These are phyloP conservation scores for Fraxinus excelsior DNA, from an alignment of 257 asterid genomes.

Conservation along the genomic window DNA sequence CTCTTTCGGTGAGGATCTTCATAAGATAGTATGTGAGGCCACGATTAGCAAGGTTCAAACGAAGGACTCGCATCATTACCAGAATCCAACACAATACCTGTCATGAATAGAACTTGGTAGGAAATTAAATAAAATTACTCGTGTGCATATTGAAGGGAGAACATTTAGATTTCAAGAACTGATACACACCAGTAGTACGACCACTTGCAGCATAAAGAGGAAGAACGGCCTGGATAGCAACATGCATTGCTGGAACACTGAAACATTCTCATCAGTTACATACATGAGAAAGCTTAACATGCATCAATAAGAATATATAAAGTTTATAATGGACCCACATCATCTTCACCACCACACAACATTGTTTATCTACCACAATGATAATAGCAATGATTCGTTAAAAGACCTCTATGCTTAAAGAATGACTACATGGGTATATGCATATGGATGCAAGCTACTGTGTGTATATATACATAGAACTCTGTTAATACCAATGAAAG, in stretches of 20 bases:
- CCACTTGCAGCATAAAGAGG: too few relatives aligned
- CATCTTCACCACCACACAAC: background rate
- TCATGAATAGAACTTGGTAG: too few relatives aligned
- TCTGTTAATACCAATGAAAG: conserved; percentile 15
- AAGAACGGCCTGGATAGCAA: too few relatives aligned
- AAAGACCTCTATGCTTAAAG: background rate
- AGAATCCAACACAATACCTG: too few relatives aligned
- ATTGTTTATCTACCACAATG: background rate
- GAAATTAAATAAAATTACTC: too few relatives aligned
- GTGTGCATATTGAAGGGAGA: too few relatives aligned
- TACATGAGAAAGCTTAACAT: background rate
- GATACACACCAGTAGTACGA: too few relatives aligned
- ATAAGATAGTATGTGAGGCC: too few relatives aligned
- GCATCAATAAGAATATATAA: conserved; percentile 31
- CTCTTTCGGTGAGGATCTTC: too few relatives aligned
- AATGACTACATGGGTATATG: conserved; percentile 17
- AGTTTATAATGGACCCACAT: conserved; percentile 1
- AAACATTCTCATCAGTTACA: background rate
- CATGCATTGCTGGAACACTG: conserved; percentile 66
- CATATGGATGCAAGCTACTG: conserved; percentile 27
- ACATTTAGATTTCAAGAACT: too few relatives aligned
- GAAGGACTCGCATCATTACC: too few relatives aligned
- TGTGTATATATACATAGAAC: conserved; percentile 24
- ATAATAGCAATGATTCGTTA: background rate
- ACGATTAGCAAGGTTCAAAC: too few relatives aligned